These are phyloP conservation scores for Penicillium sclerotiorum DNA, from an alignment of 2,329 filamentous ascomycete genomes.

Conservation along the genomic window DNA sequence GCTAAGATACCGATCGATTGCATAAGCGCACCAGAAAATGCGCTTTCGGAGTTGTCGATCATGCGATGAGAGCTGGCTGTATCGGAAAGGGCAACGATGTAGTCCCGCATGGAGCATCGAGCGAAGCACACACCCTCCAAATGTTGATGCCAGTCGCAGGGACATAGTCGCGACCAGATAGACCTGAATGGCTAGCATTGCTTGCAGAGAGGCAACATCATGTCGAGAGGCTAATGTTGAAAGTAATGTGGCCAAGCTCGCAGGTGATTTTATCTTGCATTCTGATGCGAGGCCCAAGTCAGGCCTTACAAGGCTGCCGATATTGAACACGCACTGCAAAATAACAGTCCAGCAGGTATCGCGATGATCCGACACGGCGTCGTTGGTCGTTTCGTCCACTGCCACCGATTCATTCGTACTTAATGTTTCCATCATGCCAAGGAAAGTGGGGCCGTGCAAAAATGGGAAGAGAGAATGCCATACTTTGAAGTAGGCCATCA, in stretches of 20 bases:
- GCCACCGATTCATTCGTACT: conserved; percentile 32
- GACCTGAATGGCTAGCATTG: conserved; percentile 52
- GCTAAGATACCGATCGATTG: conserved; percentile 46
- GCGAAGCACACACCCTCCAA: conserved; percentile 52
- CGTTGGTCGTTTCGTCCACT: neutral
- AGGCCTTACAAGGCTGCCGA: conserved; percentile 43
- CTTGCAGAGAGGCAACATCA: conserved; percentile 52
- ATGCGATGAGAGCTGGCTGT: conserved; percentile 47
- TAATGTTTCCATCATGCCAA: conserved; percentile 49
- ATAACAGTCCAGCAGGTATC: conserved; percentile 40
- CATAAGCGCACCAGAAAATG: conserved; percentile 48
- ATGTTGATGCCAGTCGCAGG: conserved; percentile 51
- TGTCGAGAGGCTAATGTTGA: conserved; percentile 43
- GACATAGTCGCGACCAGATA: conserved; percentile 54
- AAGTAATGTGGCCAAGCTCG: conserved; percentile 43
- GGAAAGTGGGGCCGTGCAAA: conserved; percentile 53
- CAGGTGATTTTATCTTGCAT: conserved; percentile 42
- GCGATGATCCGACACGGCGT: conserved; percentile 19
- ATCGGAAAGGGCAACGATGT: conserved; percentile 56
- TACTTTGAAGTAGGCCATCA: conserved; percentile 54
- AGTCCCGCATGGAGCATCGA: conserved; percentile 55
- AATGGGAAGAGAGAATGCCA: conserved; percentile 59
- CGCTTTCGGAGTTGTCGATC: conserved; percentile 45
- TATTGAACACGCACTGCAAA: conserved; percentile 56
- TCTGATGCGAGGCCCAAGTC: conserved; percentile 36